Base-by-base conservation (phyloP, 257 asterid genomes). In the Nicotiana obtusifolia region DNA sequence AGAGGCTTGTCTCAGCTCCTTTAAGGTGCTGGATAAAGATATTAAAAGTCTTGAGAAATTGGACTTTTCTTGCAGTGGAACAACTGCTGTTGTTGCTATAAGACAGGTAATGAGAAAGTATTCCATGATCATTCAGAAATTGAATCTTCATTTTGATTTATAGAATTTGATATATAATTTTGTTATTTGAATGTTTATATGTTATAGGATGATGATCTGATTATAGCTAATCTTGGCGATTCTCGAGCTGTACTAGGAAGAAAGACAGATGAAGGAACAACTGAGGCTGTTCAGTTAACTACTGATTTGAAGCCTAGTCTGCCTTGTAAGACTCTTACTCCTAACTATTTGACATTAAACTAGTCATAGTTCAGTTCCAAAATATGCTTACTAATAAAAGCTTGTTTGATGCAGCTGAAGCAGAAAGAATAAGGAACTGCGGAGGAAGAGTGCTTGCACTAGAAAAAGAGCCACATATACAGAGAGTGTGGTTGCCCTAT, bases 151-250 rank as follows among this genome's bases (percentile, higher is more conserved):
- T 41, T 68, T 37, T 54, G 5, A 5, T 11, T 37, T 17, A 56
- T 56, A 14, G 19, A 49, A 49, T 2, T 13, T 49, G 11, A 49
- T 14, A 10, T 49, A 13, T 10, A 10, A n/a, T 30, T 30, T 30
- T 30, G 31, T 30, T 30, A 30, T 30, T 30, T 30, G 31, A 57
- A 3, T 69, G 44, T 30, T 31, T 31, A 19, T 80, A 44, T 19
- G 79, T 69, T 13, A 26, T 75, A 93, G 99, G 97, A 92, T 31
- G 91, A 87, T 53, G 87, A 92, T 82, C 90, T 95, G 30, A 77
- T 92, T 24, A 68, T 95, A 5, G 95, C 95, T 11, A 95, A 95
- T 89, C 94, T 95, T 79, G 98, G 99, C 1, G 99, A 95, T 83
- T 92, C 99, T 5, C 62, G 99, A 83, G 97, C 91, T 3, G 82